These are phyloP conservation scores for Hirsutella thompsonii DNA, from an alignment of 2,329 filamentous ascomycete species.

Conservation along the genomic window DNA sequence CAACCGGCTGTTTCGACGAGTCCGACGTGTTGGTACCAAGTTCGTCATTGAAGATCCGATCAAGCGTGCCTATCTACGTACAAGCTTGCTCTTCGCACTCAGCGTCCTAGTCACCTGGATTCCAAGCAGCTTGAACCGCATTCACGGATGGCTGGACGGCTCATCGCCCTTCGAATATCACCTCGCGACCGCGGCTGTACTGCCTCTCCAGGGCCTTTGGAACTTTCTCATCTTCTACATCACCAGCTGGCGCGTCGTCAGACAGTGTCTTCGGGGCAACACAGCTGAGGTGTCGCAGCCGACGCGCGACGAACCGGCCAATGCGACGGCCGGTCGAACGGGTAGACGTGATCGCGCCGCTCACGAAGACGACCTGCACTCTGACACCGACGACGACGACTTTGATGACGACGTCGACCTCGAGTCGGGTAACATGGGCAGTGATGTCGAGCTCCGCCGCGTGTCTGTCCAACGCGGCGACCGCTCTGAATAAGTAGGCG, in stretches of 20 bases:
- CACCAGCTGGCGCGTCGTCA: constrained; percentile 36
- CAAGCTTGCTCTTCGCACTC: constrained; percentile 47
- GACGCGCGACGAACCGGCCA: not conserved
- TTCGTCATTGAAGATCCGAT: constrained; percentile 35
- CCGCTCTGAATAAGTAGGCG: constrained; percentile 11
- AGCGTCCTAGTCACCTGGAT: constrained; percentile 51
- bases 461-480: constrained; percentile 14
- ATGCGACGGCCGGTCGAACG: constrained; percentile 1
- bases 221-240: constrained; percentile 66
- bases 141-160: constrained; percentile 50
- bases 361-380: not conserved
- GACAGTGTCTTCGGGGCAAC: constrained; percentile 5
- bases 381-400: constrained; percentile 10
- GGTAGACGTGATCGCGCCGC: constrained; percentile 2
- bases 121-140: constrained; percentile 58
- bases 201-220: constrained; percentile 71
- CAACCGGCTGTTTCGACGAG: constrained; percentile 7
- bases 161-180: constrained; percentile 50
- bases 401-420: constrained; percentile 16
- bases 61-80: constrained; percentile 47
- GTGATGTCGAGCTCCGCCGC: constrained; percentile 19
- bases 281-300: not conserved
- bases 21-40: constrained; percentile 19
- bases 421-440: constrained; percentile 16
- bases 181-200: constrained; percentile 55